These are phyloP conservation scores for Grosmannia serpens DNA, from an alignment of 2,329 filamentous ascomycete genomes.

Conservation along the genomic window DNA sequence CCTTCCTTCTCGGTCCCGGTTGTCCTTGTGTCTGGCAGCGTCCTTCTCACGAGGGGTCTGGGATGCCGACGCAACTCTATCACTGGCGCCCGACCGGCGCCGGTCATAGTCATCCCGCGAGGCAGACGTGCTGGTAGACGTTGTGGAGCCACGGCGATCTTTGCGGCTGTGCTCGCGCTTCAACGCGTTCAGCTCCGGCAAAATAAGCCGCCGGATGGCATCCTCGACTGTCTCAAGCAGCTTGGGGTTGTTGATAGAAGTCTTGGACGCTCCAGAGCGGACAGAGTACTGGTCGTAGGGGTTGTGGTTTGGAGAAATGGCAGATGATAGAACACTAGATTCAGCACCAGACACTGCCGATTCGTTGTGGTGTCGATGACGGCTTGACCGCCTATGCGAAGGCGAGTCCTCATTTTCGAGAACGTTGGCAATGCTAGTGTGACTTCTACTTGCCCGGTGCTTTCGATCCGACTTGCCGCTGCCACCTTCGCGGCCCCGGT, in stretches of 20 bases:
- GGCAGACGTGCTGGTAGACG: conserved; percentile 41
- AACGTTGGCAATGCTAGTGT: conserved; percentile 31
- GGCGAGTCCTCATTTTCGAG: conserved; percentile 39
- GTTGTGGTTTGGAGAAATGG: conserved; percentile 40
- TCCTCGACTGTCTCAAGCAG: conserved; percentile 86
- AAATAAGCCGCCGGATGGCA: conserved; percentile 76
- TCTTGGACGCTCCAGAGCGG: conserved; percentile 35
- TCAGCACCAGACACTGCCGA: conserved; percentile 41
- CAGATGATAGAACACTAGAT: conserved; percentile 43
- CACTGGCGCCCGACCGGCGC: conserved; percentile 46
- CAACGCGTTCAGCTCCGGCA: conserved; percentile 83
- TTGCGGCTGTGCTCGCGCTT: conserved; percentile 81
- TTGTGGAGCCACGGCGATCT: conserved; percentile 54
- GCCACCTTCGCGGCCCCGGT: conserved; percentile 18
- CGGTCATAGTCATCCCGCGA: conserved; percentile 46
- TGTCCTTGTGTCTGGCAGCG: conserved; percentile 26
- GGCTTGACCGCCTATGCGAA: conserved; percentile 36
- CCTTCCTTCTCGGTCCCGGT: conserved; percentile 41
- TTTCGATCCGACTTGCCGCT: conserved; percentile 40
- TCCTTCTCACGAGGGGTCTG: conserved; percentile 4
- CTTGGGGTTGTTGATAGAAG: conserved; percentile 86
- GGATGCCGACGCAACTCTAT: conserved; percentile 28
- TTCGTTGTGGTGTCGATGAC: conserved; percentile 37
- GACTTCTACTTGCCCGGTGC: conserved; percentile 34
- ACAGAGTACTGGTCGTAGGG: conserved; percentile 43